Base-by-base conservation (phyloP, 257 asterid genomes). In the Fraxinus cuspidata region DNA sequence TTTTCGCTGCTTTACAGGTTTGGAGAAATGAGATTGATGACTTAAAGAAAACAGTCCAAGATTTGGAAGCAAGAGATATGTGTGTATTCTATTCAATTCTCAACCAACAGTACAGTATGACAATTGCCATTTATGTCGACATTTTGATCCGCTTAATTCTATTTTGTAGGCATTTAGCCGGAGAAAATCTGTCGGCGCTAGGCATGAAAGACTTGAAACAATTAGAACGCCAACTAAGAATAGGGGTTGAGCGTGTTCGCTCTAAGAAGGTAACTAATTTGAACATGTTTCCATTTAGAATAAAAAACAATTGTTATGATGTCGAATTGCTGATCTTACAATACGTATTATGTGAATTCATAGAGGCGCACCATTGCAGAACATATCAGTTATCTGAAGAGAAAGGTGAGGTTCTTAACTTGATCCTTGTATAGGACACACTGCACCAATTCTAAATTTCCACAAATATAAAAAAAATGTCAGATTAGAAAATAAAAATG, bases 131-230 rank as follows among this genome's bases (percentile, higher is more conserved):
- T 12, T 23, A 38, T 10, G 3, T 38, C 4, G 16, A 4, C 10
- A 38, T 70, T n/a, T 18, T 70, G 34, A n/a, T 34, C 23, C 2
- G 1, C 9, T 23, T n/a, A n/a, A 21, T n/a, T 27, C 27, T 31
- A 79, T 35, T 82, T 77, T 74, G 31, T 23, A 89, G 94, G 82
- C 87, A 89, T 80, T 80, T 86, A 42, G 87, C 86, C 78, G 92
- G 94, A 76, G 89, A 89, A 79, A 88, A 87, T 77, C 65, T 89
- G 42, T 71, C 81, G 28, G 87, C 71, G 65, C 79, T 89, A 12
- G 92, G 92, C 53, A 80, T 86, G 90, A 89, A 87, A 83, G 94
- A 89, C 65, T 40, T 87, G 85, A 89, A 89, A 68, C 90, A 86
- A 51, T 75, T 89, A 23, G 94, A 87, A 80, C 89, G 92, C 34